Conservation (phyloP, 805 yeast species). For the Candida tallmaniae region DNA sequence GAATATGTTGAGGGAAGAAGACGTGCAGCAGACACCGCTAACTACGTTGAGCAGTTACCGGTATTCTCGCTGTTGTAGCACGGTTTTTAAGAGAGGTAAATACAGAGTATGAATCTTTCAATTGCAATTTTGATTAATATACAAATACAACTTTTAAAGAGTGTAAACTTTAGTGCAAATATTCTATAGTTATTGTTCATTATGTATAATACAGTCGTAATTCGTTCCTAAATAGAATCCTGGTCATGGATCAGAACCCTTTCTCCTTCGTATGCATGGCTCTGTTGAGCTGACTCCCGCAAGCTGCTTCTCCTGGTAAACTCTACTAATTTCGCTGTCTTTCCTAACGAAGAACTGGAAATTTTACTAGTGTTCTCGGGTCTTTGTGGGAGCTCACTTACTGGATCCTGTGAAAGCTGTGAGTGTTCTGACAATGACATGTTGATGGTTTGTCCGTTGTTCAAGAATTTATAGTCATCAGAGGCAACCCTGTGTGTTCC, state of each 20-base stretch:
- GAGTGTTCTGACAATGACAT: conserved; percentile 19
- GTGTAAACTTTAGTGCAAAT: too few species aligned
- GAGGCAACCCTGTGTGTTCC: conserved; percentile 22
- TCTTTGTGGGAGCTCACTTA: conserved; percentile 4
- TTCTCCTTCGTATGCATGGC: conserved; percentile 26
- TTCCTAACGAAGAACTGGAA: conserved; percentile 16
- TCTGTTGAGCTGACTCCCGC: conserved; percentile 34
- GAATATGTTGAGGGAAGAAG: conserved; percentile 86
- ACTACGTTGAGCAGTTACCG: conserved; percentile 45
- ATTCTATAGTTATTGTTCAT: background rate
- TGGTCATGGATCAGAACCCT: conserved; percentile 30
- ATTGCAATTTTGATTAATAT: too few species aligned
- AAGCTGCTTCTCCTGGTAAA: conserved; percentile 43
- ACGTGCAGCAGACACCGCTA: conserved; percentile 79
- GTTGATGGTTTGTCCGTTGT: conserved; percentile 11
- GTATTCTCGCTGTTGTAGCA: too few species aligned
- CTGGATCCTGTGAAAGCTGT: conserved; percentile 13
- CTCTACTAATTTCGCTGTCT: conserved; percentile 42
- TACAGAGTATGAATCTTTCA: too few species aligned
- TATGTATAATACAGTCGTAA: too few species aligned
- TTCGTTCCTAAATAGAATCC: too few species aligned
- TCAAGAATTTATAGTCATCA: conserved; percentile 9
- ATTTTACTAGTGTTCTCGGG: conserved; percentile 9
- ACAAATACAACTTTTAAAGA: too few species aligned
- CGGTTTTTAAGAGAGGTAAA: too few species aligned